Percentiles rank a stretch among this genome's conserved stretches.
phyloP scores from a whole-genome alignment of 2,329 filamentous ascomycete species.

The Botryotinia calthae region DNA sequence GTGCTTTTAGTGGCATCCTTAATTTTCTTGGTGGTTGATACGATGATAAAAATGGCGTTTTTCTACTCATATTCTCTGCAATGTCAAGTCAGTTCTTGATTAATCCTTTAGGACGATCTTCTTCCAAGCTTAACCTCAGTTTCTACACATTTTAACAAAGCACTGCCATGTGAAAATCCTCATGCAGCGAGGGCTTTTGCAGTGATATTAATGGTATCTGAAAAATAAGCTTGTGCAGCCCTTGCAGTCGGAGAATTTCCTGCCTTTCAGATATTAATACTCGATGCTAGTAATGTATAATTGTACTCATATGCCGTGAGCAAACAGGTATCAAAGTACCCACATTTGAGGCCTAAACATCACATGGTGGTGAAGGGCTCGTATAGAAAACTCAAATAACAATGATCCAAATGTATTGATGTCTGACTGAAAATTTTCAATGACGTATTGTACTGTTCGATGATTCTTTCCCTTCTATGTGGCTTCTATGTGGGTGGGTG shows the following conservation, averaged over 20 bases:
- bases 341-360: background rate
- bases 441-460: background rate
- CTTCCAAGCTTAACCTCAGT: background rate
- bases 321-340: background rate
- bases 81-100: background rate
- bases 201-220: background rate
- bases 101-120: background rate
- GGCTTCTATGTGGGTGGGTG: background rate
- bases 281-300: background rate
- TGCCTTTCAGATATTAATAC: background rate
- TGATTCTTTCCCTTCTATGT: background rate
- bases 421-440: background rate
- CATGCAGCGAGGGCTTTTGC: background rate
- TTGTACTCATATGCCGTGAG: background rate
- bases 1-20: background rate
- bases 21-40: background rate
- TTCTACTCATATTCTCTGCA: too few relatives aligned
- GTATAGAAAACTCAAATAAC: background rate
- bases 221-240: background rate
- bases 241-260: background rate
- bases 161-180: background rate
- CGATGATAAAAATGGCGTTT: background rate
- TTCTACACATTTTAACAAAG: background rate
- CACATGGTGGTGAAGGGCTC: background rate
- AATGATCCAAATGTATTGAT: slow-evolving; percentile 2